Evolutionary conservation across 2,329 filamentous ascomycete genomes (phyloP), one percentile per base, ranked within the genome.

Genomic region (Hortaea sp.): DNA sequence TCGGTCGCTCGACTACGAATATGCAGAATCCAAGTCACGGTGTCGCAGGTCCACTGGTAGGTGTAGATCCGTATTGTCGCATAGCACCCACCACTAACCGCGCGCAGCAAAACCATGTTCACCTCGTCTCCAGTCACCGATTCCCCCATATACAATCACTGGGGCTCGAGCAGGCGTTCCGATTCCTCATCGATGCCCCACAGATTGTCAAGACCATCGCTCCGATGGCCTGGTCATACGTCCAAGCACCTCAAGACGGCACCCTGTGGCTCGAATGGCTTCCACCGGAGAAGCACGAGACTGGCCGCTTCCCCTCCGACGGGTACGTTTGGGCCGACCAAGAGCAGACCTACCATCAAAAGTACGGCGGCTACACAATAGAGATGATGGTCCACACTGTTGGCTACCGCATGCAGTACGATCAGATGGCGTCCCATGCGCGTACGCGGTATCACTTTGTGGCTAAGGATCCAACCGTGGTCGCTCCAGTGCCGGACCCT

Each of bases 221-320:
- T 42, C 80, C 90, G 2, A 89, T 98, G 75, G 86, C 84, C 68
- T 98, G 90, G 90, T 89, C 85, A 40, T 95, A 90, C 65, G 78
- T 97, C 47, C 81, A 92, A 57, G 78, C 81, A 44, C 90, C 90
- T 7, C 76, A 76, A 44, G 87, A 94, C 66, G 88, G 88, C 46
- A 84, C 82, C 6, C 77, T 95, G 39, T 78, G 92, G 62, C 74
- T 97, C 52, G 84, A 85, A 44, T 97, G 90, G 90, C 88, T 95
- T 64, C 85, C 90, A 2, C 72, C 84, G 44, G 76, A 82, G 57
- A 78, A 82, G 48, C 79, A 79, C 4, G 81, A 77, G 46, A 79
- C 78, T 4, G 81, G 77, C 1, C 83, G 81, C 57, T 94, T 89
- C 62, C 82, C 90, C 6, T 94, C 85, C 32, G 90, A 98, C 70